Conservation (phyloP, 2,329 filamentous ascomycete genomes). For the Leptographium lundbergii region DNA sequence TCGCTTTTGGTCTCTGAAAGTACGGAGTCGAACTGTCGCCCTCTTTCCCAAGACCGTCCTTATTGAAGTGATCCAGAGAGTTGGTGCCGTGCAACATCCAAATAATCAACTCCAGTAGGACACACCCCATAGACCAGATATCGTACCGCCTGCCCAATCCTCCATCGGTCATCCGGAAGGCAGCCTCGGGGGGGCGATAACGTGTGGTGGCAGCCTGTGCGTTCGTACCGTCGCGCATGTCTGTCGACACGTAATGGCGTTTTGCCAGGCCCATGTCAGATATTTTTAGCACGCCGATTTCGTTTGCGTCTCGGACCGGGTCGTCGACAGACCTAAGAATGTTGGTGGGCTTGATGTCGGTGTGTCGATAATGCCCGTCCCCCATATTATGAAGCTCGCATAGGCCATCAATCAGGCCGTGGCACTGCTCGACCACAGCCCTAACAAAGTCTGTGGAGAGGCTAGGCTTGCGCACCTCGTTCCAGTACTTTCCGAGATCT, state of each 20-base stretch:
- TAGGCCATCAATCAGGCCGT: background rate
- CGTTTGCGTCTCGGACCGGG: background rate
- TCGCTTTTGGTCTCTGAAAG: background rate
- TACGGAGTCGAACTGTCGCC: background rate
- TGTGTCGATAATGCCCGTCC: background rate
- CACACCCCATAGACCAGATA: slow-evolving; percentile 20
- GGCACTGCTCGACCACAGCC: background rate
- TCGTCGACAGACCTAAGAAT: background rate
- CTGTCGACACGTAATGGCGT: background rate
- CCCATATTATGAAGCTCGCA: background rate
- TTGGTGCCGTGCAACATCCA: slow-evolving; percentile 16
- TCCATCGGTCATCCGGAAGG: background rate
- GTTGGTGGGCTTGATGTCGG: background rate
- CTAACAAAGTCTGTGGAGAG: background rate
- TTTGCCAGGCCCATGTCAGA: background rate
- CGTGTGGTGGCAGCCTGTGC: background rate
- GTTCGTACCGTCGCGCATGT: background rate
- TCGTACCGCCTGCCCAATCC: slow-evolving; percentile 13
- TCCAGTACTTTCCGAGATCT: background rate
- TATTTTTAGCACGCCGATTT: background rate
- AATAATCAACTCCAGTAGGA: slow-evolving; percentile 17
- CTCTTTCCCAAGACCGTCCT: background rate
- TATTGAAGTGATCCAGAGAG: background rate
- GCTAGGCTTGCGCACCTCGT: background rate
- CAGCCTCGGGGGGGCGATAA: background rate